Conservation (phyloP, 108 stramenopile species). For the Conticribra weissflogii region DNA sequence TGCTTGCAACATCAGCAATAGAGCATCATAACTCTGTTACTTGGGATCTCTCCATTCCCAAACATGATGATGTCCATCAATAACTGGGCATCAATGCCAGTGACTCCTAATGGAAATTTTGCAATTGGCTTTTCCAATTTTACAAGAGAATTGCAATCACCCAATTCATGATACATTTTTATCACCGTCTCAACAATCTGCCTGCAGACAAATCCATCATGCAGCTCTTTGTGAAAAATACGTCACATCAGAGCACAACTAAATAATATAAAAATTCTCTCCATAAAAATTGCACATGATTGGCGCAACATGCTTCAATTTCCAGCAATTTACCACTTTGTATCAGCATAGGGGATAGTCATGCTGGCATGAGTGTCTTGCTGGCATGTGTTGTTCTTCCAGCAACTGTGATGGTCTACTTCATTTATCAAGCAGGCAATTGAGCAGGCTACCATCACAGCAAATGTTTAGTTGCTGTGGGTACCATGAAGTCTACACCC, state of each 20-base stretch:
- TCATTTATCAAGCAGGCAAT: constrained; percentile 19
- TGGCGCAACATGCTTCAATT: constrained; percentile 22
- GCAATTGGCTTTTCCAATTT: not conserved
- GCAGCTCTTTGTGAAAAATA: not conserved
- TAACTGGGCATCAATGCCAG: constrained; percentile 2
- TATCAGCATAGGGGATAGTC: constrained; percentile 26
- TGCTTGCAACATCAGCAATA: not conserved
- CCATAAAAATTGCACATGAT: not conserved
- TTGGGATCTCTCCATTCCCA: not conserved
- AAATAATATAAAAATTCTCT: constrained; percentile 1
- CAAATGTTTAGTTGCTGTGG: constrained; percentile 14
- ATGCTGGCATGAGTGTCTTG: constrained; percentile 23
- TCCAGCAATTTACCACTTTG: constrained; percentile 28
- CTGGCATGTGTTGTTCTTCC: constrained; percentile 17
- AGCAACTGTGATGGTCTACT: constrained; percentile 9
- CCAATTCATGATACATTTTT: constrained; percentile 4
- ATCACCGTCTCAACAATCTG: not conserved
- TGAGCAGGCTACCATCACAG: not conserved
- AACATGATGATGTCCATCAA: constrained; percentile 5
- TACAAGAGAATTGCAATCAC: not conserved
- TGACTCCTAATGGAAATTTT: constrained; percentile 6
- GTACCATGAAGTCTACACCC: constrained; percentile 6
- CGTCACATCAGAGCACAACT: constrained; percentile 6
- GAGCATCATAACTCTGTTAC: not conserved
- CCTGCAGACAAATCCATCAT: not conserved